A percentile compares a stretch with the other conserved stretches of the same genome.
These are phyloP conservation scores for Russula earlei DNA, from an alignment of 768 basidiomycete genomes.

Conservation along the genomic window DNA sequence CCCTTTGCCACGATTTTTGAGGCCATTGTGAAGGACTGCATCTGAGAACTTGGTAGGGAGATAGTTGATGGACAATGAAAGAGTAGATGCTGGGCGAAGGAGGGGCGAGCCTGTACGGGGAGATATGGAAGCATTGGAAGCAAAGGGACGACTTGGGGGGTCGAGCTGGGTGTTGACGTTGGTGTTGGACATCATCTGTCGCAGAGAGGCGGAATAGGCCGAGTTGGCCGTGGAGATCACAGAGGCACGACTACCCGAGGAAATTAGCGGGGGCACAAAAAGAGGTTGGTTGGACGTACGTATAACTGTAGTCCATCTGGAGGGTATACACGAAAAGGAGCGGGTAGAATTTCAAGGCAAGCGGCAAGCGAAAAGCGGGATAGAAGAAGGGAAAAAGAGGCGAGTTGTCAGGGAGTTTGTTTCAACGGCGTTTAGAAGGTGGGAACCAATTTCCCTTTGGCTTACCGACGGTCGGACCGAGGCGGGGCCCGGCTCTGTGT, in stretches of 20 bases:
- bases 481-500: not conserved
- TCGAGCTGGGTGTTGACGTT: conserved; percentile 30
- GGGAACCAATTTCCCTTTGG: not conserved
- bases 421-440: too few relatives aligned
- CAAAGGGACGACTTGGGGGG: conserved; percentile 35
- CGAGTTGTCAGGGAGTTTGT: not conserved
- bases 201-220: conserved; percentile 39
- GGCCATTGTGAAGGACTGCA: conserved; percentile 32
- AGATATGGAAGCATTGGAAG: conserved; percentile 22
- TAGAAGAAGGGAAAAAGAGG: not conserved
- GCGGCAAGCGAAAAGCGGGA: too few relatives aligned
- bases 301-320: conserved; percentile 15
- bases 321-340: not conserved
- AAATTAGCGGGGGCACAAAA: not conserved
- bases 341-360: too few relatives aligned
- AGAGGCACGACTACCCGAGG: conserved; percentile 23
- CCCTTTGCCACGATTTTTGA: conserved; percentile 33
- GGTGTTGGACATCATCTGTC: conserved; percentile 37
- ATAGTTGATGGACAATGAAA: conserved; percentile 58
- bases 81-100: conserved; percentile 18
- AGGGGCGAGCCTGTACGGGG: conserved; percentile 23
- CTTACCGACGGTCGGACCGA: conserved; percentile 12
- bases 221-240: conserved; percentile 32
- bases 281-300: conserved; percentile 6
- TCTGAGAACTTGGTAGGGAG: conserved; percentile 67